Percentiles rank a stretch among this genome's conserved stretches.
Evolutionary conservation across 345 rosid genomes (phyloP).

Genomic region (Lumnitzera racemosa): DNA sequence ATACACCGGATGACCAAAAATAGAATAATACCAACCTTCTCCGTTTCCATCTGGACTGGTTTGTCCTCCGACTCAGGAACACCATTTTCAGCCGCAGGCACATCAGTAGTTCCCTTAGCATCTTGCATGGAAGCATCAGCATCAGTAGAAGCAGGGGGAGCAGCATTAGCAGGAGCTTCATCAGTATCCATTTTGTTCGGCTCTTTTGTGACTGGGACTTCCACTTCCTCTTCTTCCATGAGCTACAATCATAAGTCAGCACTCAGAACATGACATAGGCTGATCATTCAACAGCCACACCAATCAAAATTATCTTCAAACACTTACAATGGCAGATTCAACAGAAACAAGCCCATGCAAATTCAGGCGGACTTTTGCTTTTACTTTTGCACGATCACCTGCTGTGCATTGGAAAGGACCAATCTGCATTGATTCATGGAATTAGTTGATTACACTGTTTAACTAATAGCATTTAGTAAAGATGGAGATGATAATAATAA

Average conservation of each 20-base stretch:
- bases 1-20: background rate
- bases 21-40: slow-evolving; percentile 41
- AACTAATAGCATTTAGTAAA: too few relatives aligned
- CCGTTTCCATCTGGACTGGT: slow-evolving; percentile 84
- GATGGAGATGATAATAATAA: too few relatives aligned
- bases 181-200: slow-evolving; percentile 74
- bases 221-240: slow-evolving; percentile 89
- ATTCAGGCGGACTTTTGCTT: slow-evolving; percentile 84
- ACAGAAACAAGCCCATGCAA: slow-evolving; percentile 80
- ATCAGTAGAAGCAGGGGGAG: slow-evolving; percentile 44
- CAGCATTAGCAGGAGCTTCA: slow-evolving; percentile 28
- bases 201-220: slow-evolving; percentile 69
- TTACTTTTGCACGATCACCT: slow-evolving; percentile 78
- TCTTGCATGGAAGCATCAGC: slow-evolving; percentile 80
- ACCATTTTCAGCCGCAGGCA: slow-evolving; percentile 59
- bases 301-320: background rate
- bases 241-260: slow-evolving; percentile 39
- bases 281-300: background rate
- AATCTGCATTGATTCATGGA: slow-evolving; percentile 38
- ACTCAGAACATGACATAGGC: background rate
- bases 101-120: slow-evolving; percentile 40
- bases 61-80: slow-evolving; percentile 62
- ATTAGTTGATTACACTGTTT: too few relatives aligned
- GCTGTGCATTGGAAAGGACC: slow-evolving; percentile 88
- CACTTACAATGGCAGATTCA: slow-evolving; percentile 85